A percentile compares a stretch with the other conserved stretches of the same genome.
Evolutionary conservation across 2,329 filamentous ascomycete species (phyloP).

Genomic region (Cordyceps tenuipes): DNA sequence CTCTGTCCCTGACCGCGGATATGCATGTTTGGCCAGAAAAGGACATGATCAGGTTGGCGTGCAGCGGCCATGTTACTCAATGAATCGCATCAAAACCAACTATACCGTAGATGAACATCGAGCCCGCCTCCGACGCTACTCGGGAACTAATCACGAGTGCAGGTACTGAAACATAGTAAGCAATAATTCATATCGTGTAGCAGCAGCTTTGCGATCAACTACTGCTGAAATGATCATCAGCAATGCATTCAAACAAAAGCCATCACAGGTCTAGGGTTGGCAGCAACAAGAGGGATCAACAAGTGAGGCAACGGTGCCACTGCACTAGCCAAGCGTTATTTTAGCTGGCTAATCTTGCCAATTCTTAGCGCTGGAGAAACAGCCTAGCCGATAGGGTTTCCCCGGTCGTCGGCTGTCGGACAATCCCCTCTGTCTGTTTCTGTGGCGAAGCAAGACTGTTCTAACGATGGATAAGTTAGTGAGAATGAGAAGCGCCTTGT

Average conservation of each 20-base stretch:
- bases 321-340: neutral
- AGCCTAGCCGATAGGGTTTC: conserved; percentile 3
- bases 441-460: neutral
- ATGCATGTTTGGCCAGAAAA: neutral
- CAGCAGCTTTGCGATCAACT: no score
- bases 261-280: neutral
- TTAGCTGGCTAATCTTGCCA: neutral
- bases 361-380: neutral
- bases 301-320: neutral
- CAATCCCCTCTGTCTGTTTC: neutral
- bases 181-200: no score
- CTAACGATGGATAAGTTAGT: neutral
- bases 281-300: neutral
- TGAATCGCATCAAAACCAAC: neutral
- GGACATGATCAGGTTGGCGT: neutral
- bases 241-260: no score
- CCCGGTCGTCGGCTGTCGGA: conserved; percentile 1
- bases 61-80: neutral
- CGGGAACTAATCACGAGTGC: no score
- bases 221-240: no score
- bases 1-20: neutral
- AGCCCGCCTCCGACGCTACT: no score
- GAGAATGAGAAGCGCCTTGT: neutral
- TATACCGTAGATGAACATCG: neutral
- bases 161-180: no score